Evolutionary conservation across 306 rosid genomes (phyloP).

Genomic region (Quercus cerris): DNA sequence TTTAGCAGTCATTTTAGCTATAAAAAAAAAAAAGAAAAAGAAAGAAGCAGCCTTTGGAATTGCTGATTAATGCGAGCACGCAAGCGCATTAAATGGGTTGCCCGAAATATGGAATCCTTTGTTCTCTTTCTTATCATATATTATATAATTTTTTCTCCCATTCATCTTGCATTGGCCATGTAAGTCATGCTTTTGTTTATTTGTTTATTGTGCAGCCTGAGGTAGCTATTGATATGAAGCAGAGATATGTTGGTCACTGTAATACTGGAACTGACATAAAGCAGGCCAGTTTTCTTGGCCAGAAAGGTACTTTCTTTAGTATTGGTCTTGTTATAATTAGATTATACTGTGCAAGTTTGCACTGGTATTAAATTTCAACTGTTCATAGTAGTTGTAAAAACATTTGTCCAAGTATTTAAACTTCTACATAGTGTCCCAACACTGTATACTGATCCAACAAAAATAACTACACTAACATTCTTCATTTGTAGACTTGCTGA

Average conservation of each 20-base stretch:
- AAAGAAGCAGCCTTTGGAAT: not conserved
- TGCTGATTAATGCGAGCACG: not conserved
- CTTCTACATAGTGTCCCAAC: too few species aligned
- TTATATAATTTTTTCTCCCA: not conserved
- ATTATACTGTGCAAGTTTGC: not conserved
- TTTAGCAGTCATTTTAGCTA: not conserved
- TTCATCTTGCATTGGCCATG: constrained; percentile 1
- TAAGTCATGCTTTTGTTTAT: constrained; percentile 1
- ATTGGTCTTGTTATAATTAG: not conserved
- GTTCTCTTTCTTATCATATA: not conserved
- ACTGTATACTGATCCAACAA: not conserved
- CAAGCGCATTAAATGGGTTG: not conserved
- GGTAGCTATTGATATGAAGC: constrained; percentile 85
- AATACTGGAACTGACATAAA: constrained; percentile 96
- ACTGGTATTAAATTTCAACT: not conserved
- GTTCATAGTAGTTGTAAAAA: not conserved
- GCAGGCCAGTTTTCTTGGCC: constrained; percentile 97
- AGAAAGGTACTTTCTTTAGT: constrained; percentile 55
- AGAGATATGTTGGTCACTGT: constrained; percentile 89
- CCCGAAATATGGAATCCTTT: not conserved
- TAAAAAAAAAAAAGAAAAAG: too few species aligned
- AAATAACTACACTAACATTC: not conserved
- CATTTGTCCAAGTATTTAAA: not conserved
- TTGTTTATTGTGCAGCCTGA: constrained; percentile 66
- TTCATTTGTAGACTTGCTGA: not conserved